Percentiles rank a stretch among this genome's conserved stretches.
phyloP scores from a whole-genome alignment of 2,329 filamentous ascomycete species.

The Chalaropsis ovoidea region DNA sequence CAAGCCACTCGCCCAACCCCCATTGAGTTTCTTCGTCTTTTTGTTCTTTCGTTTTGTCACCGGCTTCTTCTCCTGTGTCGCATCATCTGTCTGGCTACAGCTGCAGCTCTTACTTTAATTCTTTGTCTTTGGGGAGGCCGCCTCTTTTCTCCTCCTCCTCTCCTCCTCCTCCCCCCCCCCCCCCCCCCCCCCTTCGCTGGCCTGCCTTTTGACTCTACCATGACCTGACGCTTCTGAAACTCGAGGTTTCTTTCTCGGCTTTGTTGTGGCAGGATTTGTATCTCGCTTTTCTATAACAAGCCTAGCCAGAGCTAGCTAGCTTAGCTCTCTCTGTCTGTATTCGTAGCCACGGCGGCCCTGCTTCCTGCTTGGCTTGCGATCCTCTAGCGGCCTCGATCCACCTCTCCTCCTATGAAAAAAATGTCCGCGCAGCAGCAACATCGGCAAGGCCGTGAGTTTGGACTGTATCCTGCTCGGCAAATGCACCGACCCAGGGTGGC shows the following conservation, averaged over 20 bases:
- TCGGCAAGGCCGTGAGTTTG: conserved; percentile 19
- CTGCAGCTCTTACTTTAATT: not conserved
- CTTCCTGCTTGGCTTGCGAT: not conserved
- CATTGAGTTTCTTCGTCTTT: no score
- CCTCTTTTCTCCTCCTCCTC: not conserved
- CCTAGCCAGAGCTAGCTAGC: not conserved
- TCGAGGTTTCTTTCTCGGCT: not conserved
- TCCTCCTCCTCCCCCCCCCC: not conserved
- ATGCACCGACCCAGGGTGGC: not conserved
- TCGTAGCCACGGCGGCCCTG: not conserved
- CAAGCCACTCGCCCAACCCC: no score
- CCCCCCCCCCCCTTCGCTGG: not conserved
- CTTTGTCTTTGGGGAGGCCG: not conserved
- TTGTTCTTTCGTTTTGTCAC: not conserved
- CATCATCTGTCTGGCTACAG: not conserved
- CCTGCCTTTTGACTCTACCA: not conserved
- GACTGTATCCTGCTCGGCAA: conserved; percentile 1
- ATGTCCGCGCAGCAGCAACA: conserved; percentile 15
- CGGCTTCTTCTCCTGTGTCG: not conserved
- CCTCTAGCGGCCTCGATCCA: not conserved
- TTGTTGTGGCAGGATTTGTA: conserved; percentile 1
- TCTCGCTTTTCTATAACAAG: not conserved
- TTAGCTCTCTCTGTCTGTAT: not conserved
- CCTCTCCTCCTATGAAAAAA: not conserved
- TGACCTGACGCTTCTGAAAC: conserved; percentile 7